Base-by-base conservation (phyloP, 75 land plant species). In the Larix kaempferi region DNA sequence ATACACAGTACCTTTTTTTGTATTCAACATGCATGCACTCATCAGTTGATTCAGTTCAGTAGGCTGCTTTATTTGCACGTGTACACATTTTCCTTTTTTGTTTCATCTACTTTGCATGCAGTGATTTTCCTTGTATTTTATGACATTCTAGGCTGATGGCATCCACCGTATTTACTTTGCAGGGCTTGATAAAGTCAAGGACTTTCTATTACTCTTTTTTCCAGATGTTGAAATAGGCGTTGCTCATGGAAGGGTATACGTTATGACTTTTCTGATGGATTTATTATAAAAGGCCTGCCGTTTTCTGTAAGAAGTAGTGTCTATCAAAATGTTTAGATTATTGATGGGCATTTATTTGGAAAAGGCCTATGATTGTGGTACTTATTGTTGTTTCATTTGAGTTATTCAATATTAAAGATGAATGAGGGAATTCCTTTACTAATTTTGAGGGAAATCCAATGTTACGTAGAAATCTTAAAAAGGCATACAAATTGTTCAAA, bases 221-320 rank as follows among this genome's bases (percentile, higher is more conserved):
- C 95, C 98, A 59, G 81, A 85, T 77, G 81, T 91, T 65, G 76
- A 83, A 78, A 91, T 95, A 74, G 95, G 91, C 22, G 77, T 97
- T 75, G 99, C 95, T 11, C 98, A 97, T 86, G 99, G 99, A 78
- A 84, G 91, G 91, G 98, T 95, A 37, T 39, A 10, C 7, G 19
- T 69, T 39, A 37, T 69, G 37, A 6, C 23, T 69, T 12, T 69
- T 7, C 44, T 67, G 33, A 67, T 37, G 8, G 71, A 39, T 37
- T 16, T 67, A n/a, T 37, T 11, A 39, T 7, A 19, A 49, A 44
- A 49, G 52, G 52, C 52, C 52, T 10, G 12, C 52, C 7, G 11
- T 49, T 8, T 49, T 49, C 52, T 49, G 52, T 49, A 49, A 44
- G 49, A 44, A 49, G 52, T 49, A 49, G 52, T 49, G 52, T 49